These are phyloP conservation scores for Corynespora cassiicola DNA, from an alignment of 2,329 filamentous ascomycete species.

Conservation along the genomic window DNA sequence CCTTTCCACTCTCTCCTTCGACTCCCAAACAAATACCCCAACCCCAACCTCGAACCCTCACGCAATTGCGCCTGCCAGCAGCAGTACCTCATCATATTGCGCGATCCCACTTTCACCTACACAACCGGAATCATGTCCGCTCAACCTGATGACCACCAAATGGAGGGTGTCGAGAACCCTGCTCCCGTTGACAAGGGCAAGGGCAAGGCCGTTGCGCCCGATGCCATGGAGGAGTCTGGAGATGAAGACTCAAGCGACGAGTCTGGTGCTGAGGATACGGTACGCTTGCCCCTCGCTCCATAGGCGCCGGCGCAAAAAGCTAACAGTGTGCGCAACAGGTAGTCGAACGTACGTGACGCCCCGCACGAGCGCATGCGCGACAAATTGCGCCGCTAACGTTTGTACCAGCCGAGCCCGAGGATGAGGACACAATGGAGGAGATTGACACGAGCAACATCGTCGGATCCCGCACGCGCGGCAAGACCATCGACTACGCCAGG, in stretches of 20 bases:
- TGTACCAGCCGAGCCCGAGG: constrained; percentile 65
- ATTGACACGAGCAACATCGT: constrained; percentile 93
- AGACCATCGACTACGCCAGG: constrained; percentile 91
- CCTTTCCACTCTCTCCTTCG: too few species aligned
- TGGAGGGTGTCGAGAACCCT: constrained; percentile 48
- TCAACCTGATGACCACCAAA: constrained; percentile 41
- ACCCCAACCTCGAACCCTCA: too few species aligned
- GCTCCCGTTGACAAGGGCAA: constrained; percentile 76
- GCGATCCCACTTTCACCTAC: too few species aligned
- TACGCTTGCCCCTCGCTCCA: constrained; percentile 44
- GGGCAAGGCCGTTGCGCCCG: constrained; percentile 73
- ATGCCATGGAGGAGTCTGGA: constrained; percentile 76
- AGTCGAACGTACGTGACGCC: constrained; percentile 41
- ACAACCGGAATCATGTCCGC: constrained; percentile 35
- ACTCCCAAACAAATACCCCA: too few species aligned
- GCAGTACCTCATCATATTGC: too few species aligned
- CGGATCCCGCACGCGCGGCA: constrained; percentile 82
- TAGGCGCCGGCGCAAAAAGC: constrained; percentile 22
- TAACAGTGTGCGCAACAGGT: constrained; percentile 34
- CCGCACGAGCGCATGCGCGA: constrained; percentile 12
- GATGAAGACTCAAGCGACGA: constrained; percentile 73
- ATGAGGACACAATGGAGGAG: constrained; percentile 84
- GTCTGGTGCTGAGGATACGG: constrained; percentile 66
- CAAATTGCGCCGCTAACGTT: constrained; percentile 23
- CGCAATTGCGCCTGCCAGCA: too few species aligned